Conservation (phyloP, 805 yeast genomes). For the Sugiyamaella chiloensis region DNA sequence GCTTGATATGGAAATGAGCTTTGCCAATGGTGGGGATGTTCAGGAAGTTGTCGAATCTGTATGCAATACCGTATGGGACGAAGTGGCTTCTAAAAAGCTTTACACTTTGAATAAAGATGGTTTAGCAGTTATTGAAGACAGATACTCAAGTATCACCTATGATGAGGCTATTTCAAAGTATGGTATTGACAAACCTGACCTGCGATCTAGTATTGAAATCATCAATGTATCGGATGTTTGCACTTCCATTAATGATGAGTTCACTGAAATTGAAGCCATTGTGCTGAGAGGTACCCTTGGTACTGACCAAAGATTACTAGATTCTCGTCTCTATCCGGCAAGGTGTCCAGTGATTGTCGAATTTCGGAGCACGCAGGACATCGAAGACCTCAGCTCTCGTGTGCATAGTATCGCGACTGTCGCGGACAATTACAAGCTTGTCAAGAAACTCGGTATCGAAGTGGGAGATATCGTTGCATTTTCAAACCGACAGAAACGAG, state of each 20-base stretch:
- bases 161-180: slow-evolving; percentile 63
- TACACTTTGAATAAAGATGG: slow-evolving; percentile 28
- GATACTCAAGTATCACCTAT: slow-evolving; percentile 47
- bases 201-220: slow-evolving; percentile 54
- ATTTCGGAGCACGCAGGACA: not conserved
- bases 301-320: slow-evolving; percentile 26
- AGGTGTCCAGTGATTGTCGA: slow-evolving; percentile 4
- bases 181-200: slow-evolving; percentile 95
- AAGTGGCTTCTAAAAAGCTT: slow-evolving; percentile 38
- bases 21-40: slow-evolving; percentile 67
- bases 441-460: slow-evolving; percentile 45
- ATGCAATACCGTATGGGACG: slow-evolving; percentile 46
- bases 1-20: slow-evolving; percentile 92
- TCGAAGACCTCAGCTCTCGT: not conserved
- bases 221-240: slow-evolving; percentile 45
- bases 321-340: not conserved
- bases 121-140: not conserved
- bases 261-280: slow-evolving; percentile 72
- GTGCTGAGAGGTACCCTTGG: slow-evolving; percentile 52
- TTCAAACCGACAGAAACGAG: slow-evolving; percentile 61
- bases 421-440: slow-evolving; percentile 1
- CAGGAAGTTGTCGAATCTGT: slow-evolving; percentile 58
- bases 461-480: slow-evolving; percentile 76
- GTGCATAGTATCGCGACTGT: not conserved
- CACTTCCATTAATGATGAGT: slow-evolving; percentile 40